Base-by-base conservation (phyloP, 306 rosid genomes). In the Gleditsia sinensis region DNA sequence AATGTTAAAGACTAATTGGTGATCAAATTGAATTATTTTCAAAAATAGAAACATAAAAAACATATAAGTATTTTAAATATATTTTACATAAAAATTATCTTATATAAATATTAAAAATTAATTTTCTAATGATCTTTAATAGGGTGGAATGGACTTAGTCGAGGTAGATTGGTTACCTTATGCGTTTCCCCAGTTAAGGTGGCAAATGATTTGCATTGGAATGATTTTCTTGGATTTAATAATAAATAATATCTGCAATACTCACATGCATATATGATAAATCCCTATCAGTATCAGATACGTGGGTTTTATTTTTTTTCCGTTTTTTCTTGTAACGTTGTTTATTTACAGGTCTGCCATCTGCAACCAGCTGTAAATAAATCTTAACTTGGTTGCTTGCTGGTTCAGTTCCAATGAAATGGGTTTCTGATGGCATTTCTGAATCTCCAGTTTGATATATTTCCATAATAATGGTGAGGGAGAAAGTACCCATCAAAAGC, bases 191-290 rank as follows among this genome's bases (percentile, higher is more conserved):
- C n/a, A n/a, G n/a, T n/a, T n/a, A n/a, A n/a, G n/a, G n/a, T n/a
- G n/a, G n/a, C n/a, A n/a, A n/a, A n/a, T n/a, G n/a, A n/a, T n/a
- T 49, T 49, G 55, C 55, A 49, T 49, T 49, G 9, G 5, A 46
- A 46, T 46, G 53, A 16, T 46, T 46, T 46, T 46, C 9, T 46
- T 46, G 49, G n/a, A 43, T 46, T 46, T 46, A n/a, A n/a, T 46
- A 46, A 46, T 46, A 46, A n/a, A 49, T 49, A 49, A 49, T 19
- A 61, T 28, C 67, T 61, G 67, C 67, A 61, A 61, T 34, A 61
- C 67, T 61, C 67, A 61, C 67, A 61, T 61, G 67, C 67, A 61
- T 61, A 34, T 23, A 34, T 61, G 67, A 61, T 11, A 61, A 19
- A 61, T 61, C 67, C 39, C 67, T 5, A 61, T 61, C 67, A 36